A percentile compares a stretch with the other conserved stretches of the same genome.
These are phyloP conservation scores for Hansenula lynferdii DNA, from an alignment of 1,139 yeast species.

Conservation along the genomic window DNA sequence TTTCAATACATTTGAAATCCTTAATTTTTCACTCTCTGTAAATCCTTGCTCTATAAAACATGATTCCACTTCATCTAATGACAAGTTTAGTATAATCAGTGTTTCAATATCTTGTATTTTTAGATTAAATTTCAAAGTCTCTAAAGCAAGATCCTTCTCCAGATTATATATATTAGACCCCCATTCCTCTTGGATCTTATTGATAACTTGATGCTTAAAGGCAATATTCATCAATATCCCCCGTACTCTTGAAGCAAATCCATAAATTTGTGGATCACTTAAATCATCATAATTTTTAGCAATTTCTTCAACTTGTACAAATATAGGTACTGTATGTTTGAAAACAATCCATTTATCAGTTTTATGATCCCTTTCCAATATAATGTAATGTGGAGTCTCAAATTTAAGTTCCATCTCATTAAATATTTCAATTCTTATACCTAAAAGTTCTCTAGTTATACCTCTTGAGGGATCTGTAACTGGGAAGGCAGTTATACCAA, in stretches of 20 bases:
- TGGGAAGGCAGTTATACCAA: constrained; percentile 43
- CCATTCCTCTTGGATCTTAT: constrained; percentile 5
- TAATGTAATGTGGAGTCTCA: constrained; percentile 37
- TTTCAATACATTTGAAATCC: constrained; percentile 12
- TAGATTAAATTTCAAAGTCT: constrained; percentile 14
- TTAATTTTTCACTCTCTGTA: constrained; percentile 11
- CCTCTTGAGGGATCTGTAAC: constrained; percentile 32
- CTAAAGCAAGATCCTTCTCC: constrained; percentile 17
- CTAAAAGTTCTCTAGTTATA: constrained; percentile 25
- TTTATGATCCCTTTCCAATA: constrained; percentile 29
- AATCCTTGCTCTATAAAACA: constrained; percentile 17
- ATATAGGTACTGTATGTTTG: constrained; percentile 40
- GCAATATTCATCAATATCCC: constrained; percentile 11
- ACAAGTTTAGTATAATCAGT: constrained; percentile 11
- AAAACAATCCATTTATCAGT: constrained; percentile 31
- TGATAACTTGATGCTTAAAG: constrained; percentile 17
- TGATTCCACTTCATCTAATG: constrained; percentile 11
- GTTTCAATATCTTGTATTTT: constrained; percentile 7
- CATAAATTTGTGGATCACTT: constrained; percentile 10
- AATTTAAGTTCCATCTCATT: constrained; percentile 25
- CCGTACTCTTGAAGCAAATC: constrained; percentile 11
- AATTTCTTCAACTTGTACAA: constrained; percentile 25
- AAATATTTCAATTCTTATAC: constrained; percentile 40
- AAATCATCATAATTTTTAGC: constrained; percentile 14
- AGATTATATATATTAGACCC: constrained; percentile 8